A percentile compares a stretch with the other conserved stretches of the same genome.
phyloP scores from a whole-genome alignment of 192 early-diverging fungal species.

The Linnemannia zychae region DNA sequence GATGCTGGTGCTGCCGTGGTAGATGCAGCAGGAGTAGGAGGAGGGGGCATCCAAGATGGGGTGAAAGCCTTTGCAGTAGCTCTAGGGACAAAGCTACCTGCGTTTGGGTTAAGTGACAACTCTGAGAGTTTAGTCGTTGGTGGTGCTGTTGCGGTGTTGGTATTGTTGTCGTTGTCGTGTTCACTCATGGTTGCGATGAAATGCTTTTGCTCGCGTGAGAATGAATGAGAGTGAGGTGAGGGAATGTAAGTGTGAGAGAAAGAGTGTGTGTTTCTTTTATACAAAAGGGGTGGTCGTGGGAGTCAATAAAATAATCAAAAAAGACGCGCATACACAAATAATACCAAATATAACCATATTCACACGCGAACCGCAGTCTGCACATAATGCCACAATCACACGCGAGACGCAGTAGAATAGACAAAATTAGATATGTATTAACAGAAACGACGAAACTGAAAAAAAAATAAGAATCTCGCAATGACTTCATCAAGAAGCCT shows the following conservation, averaged over 20 bases:
- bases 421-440: no score
- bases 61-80: constrained; percentile 77
- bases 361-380: no score
- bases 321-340: background rate
- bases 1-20: background rate
- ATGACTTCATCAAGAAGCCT: background rate
- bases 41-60: constrained; percentile 63
- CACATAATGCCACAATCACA: no score
- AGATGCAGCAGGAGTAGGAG: constrained; percentile 44
- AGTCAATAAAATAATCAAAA: background rate
- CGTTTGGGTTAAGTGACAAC: constrained; percentile 69
- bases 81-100: constrained; percentile 72
- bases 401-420: no score
- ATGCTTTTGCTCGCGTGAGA: background rate
- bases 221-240: background rate
- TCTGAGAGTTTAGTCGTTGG: constrained; percentile 55
- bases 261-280: background rate
- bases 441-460: no score
- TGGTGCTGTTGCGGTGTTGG: background rate
- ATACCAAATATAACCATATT: background rate
- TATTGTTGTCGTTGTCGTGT: constrained; percentile 11
- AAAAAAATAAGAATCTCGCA: background rate
- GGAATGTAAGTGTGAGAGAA: background rate
- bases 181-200: constrained; percentile 4
- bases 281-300: background rate